These are phyloP conservation scores for Lachnellula cervina DNA, from an alignment of 2,329 filamentous ascomycete species.

Conservation along the genomic window DNA sequence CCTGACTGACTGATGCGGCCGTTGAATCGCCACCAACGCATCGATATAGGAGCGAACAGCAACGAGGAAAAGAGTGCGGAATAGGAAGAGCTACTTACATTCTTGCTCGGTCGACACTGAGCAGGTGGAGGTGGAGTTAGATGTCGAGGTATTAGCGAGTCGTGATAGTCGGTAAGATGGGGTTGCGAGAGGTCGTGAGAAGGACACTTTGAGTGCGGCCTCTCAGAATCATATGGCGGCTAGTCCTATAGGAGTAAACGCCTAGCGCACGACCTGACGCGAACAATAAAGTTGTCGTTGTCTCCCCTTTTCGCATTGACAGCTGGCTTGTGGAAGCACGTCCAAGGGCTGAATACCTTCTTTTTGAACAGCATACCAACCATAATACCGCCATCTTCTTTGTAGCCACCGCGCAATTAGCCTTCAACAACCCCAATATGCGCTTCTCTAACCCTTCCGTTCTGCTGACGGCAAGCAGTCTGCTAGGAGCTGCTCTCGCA, in stretches of 20 bases:
- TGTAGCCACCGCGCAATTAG: neutral
- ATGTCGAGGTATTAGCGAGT: constrained; percentile 29
- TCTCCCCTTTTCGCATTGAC: constrained; percentile 1
- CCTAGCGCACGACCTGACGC: constrained; percentile 2
- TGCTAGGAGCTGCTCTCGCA: constrained; percentile 56
- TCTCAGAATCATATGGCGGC: constrained; percentile 5
- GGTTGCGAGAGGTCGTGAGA: constrained; percentile 22
- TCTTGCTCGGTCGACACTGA: constrained; percentile 24
- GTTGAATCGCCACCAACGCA: constrained; percentile 7
- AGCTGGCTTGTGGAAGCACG: constrained; percentile 3
- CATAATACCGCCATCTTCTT: neutral
- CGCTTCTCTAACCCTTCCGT: constrained; percentile 28
- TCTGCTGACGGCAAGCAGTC: constrained; percentile 26
- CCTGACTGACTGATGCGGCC: constrained; percentile 8
- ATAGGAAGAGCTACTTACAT: constrained; percentile 22
- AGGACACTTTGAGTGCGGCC: constrained; percentile 13
- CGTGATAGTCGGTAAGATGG: constrained; percentile 25
- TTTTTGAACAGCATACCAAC: neutral
- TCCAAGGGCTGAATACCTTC: neutral
- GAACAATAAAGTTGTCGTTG: constrained; percentile 7
- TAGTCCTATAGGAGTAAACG: constrained; percentile 6
- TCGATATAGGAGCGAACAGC: neutral
- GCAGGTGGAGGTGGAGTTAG: constrained; percentile 30
- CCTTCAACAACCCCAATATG: constrained; percentile 21
- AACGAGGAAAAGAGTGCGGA: neutral